Conservation (phyloP, 306 rosid genomes). For the Lablab purpureus region DNA sequence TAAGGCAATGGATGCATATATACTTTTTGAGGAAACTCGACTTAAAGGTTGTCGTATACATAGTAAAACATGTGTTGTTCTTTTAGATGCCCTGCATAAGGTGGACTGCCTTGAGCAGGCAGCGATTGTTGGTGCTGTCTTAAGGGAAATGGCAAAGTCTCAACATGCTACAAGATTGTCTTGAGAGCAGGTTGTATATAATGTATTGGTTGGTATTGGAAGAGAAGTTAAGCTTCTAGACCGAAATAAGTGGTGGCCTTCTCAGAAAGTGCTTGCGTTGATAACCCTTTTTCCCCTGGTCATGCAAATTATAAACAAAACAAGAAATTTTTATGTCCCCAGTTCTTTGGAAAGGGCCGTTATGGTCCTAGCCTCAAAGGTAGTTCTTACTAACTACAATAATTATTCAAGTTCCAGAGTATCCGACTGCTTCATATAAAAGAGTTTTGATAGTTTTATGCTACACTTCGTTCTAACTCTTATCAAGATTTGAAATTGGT, state of each 20-base stretch:
- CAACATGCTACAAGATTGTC: slow-evolving; percentile 82
- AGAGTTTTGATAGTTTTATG: slow-evolving; percentile 7
- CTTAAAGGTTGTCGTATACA: slow-evolving; percentile 69
- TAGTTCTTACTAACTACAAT: slow-evolving; percentile 30
- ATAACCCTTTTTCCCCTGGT: slow-evolving; percentile 3
- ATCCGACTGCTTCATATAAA: slow-evolving; percentile 5
- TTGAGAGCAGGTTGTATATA: slow-evolving; percentile 49
- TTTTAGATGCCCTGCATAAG: slow-evolving; percentile 88
- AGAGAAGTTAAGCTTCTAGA: slow-evolving; percentile 34
- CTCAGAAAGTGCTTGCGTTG: slow-evolving; percentile 24
- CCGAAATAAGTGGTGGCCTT: slow-evolving; percentile 12
- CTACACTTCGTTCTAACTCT: slow-evolving; percentile 17
- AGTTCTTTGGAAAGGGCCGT: slow-evolving; percentile 1
- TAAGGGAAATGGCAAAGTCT: slow-evolving; percentile 86
- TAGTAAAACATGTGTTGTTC: slow-evolving; percentile 86
- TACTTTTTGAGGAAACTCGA: slow-evolving; percentile 90
- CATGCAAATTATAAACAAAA: slow-evolving; percentile 9
- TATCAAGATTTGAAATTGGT: not conserved
- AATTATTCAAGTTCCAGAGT: slow-evolving; percentile 32
- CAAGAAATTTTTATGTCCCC: slow-evolving; percentile 27
- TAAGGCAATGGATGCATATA: slow-evolving; percentile 83
- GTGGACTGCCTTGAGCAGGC: slow-evolving; percentile 95
- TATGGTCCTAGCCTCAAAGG: slow-evolving; percentile 42
- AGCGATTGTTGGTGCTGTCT: slow-evolving; percentile 87
- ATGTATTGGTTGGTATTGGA: slow-evolving; percentile 1